phyloP scores from a whole-genome alignment of 2,329 filamentous ascomycete species.

The Claviceps pazoutovae region DNA sequence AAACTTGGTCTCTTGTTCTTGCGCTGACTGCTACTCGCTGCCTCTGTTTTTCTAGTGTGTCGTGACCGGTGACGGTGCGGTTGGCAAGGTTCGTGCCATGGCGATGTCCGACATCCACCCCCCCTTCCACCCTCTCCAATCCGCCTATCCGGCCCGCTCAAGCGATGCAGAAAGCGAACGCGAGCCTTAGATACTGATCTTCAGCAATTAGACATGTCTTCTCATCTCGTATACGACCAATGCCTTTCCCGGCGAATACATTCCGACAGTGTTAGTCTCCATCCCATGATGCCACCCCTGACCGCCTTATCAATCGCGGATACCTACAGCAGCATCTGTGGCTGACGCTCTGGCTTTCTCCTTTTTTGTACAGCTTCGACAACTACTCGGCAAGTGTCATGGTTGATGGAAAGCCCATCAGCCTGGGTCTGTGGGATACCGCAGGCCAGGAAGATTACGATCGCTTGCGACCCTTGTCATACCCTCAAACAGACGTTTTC shows the following conservation, averaged over 20 bases:
- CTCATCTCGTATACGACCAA: constrained; percentile 99
- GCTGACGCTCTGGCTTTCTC: constrained; percentile 3
- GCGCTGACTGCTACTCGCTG: constrained; percentile 15
- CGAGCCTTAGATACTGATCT: not conserved
- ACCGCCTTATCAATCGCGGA: constrained; percentile 2
- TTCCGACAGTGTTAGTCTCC: constrained; percentile 79
- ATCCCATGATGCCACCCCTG: constrained; percentile 3
- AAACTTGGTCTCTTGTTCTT: constrained; percentile 1
- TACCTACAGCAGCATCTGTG: not conserved
- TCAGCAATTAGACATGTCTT: constrained; percentile 68
- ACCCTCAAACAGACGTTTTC: constrained; percentile 97
- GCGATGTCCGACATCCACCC: not conserved
- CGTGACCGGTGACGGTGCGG: constrained; percentile 97
- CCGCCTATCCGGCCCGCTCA: constrained; percentile 1
- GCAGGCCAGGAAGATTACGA: constrained; percentile 98
- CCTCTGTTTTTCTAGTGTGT: constrained; percentile 55
- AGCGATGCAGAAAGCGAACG: not conserved
- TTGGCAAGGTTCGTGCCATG: constrained; percentile 53
- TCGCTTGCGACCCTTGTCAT: constrained; percentile 82
- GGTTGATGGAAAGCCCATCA: constrained; percentile 97
- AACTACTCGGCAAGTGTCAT: constrained; percentile 99
- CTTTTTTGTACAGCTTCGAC: constrained; percentile 55
- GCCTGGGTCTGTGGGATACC: constrained; percentile 94
- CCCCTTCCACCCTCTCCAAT: not conserved
- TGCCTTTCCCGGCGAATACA: constrained; percentile 99